Evolutionary conservation across 2,329 filamentous ascomycete genomes (phyloP), one percentile per base, ranked within the genome.

Genomic region (Lachnellula arida): DNA sequence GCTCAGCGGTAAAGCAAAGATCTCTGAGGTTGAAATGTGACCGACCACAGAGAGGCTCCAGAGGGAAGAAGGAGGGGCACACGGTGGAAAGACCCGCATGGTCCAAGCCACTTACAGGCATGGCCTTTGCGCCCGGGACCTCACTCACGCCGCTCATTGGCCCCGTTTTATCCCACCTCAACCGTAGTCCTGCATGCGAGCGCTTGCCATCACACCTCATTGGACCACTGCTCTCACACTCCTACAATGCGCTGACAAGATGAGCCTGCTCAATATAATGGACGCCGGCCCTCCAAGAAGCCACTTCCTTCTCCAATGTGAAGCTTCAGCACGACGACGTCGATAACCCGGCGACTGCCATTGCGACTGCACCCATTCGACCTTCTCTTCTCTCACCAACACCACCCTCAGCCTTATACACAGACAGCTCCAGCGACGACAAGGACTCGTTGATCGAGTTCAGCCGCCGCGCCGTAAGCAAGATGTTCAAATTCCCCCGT

Each of bases 161-260:
- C 4, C 14, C 2, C 23, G 5, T n/a, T 32, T 7, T 2, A 14
- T 15, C 1, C 22, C 44, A 34, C 44, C 4, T n/a, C 44, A 32
- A 47, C 44, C 34, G 37, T 23, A n/a, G 44, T 35, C 53, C 56
- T 61, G 59, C 59, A 61, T 55, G 54, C 57, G 59, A 61, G 59
- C 59, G 59, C 59, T 57, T 51, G 19, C 54, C 48, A 46, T 54
- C 56, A 52, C 56, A 28, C 34, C 32, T 51, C 53, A 46, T 46
- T 46, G 44, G 44, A 46, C 4, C 19, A 5, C 22, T n/a, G 23
- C 44, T 15, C 42, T 44, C 32, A 23, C 44, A 51, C 40, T 53
- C 53, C 55, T 50, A 28, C 55, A 46, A 49, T 48, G 43, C 44
- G 54, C 49, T 42, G 40, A 25, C 57, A 40, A 51, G 46, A 49